A percentile compares a stretch with the other conserved stretches of the same genome.
Conservation (phyloP, 768 basidiomycete species). For the Terana coerulea region DNA sequence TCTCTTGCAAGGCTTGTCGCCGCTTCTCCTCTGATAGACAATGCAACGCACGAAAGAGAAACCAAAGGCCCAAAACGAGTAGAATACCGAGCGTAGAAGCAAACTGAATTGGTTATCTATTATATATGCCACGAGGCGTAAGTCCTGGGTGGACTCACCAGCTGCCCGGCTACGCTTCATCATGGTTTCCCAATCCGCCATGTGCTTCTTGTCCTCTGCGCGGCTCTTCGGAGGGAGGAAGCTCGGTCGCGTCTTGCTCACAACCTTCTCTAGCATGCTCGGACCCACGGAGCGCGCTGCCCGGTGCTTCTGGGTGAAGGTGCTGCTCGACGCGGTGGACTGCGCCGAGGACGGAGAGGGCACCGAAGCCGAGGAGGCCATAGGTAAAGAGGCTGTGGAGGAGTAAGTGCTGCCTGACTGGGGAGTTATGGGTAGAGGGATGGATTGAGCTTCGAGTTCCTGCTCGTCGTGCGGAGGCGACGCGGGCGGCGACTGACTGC, state of each 20-base stretch:
- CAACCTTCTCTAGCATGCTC: constrained; percentile 70
- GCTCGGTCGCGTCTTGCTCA: constrained; percentile 79
- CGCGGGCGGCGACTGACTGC: constrained; percentile 2
- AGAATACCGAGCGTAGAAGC: constrained; percentile 6
- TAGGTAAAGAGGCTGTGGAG: constrained; percentile 24
- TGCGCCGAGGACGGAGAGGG: constrained; percentile 23
- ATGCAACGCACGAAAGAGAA: background rate
- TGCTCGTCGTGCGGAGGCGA: background rate
- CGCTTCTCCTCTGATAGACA: constrained; percentile 77
- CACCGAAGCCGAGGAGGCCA: constrained; percentile 30
- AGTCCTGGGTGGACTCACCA: constrained; percentile 42
- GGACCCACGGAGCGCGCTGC: constrained; percentile 57
- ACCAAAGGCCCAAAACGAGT: background rate
- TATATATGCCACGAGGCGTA: constrained; percentile 8
- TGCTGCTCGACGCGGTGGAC: constrained; percentile 11
- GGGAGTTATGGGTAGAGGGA: constrained; percentile 8
- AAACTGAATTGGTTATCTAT: constrained; percentile 20
- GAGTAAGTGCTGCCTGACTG: constrained; percentile 5
- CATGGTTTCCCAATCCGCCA: constrained; percentile 85
- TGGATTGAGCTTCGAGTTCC: background rate
- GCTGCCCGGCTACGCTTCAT: constrained; percentile 74
- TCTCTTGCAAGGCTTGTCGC: constrained; percentile 56
- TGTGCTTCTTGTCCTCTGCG: constrained; percentile 77
- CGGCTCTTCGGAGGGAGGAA: constrained; percentile 82
- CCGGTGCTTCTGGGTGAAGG: constrained; percentile 33